Evolutionary conservation across 169 alveolate genomes (phyloP).

Genomic region (Plasmodium coatneyi): DNA sequence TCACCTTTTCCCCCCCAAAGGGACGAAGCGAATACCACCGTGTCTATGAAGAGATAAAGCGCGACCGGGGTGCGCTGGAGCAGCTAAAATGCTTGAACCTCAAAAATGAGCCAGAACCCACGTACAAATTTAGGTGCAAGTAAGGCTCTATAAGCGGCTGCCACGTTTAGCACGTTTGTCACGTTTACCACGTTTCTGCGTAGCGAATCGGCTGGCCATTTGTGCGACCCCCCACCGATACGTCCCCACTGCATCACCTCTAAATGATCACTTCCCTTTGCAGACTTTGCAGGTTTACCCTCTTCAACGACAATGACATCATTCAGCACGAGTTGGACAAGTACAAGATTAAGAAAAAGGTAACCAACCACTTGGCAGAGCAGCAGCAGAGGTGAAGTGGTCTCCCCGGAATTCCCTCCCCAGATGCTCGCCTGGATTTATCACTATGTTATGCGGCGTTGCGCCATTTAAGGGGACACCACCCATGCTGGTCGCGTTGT

Average conservation of each 20-base stretch:
- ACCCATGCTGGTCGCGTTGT: background rate
- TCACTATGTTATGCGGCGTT: background rate
- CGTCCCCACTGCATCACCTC: background rate
- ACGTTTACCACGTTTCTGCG: background rate
- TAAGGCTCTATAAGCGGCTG: background rate
- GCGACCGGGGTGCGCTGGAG: background rate
- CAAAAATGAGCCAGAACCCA: constrained; percentile 6
- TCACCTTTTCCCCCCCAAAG: background rate
- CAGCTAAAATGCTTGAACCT: constrained; percentile 17
- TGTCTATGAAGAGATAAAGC: constrained; percentile 22
- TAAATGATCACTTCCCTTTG: background rate
- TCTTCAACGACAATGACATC: constrained; percentile 33
- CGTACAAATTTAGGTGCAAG: constrained; percentile 56
- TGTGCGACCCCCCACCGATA: background rate
- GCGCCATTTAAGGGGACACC: background rate
- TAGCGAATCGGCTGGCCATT: background rate
- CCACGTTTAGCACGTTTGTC: background rate
- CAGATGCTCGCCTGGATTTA: background rate
- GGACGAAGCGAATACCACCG: constrained; percentile 38
- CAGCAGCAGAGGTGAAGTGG: background rate
- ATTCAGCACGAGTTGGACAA: constrained; percentile 23
- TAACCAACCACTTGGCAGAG: background rate
- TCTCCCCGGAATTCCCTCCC: background rate
- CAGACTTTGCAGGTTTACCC: constrained; percentile 37
- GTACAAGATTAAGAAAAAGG: constrained; percentile 38